A percentile compares a stretch with the other conserved stretches of the same genome.
Evolutionary conservation across 2,329 filamentous ascomycete genomes (phyloP).

Genomic region (Scorias spongiosa): DNA sequence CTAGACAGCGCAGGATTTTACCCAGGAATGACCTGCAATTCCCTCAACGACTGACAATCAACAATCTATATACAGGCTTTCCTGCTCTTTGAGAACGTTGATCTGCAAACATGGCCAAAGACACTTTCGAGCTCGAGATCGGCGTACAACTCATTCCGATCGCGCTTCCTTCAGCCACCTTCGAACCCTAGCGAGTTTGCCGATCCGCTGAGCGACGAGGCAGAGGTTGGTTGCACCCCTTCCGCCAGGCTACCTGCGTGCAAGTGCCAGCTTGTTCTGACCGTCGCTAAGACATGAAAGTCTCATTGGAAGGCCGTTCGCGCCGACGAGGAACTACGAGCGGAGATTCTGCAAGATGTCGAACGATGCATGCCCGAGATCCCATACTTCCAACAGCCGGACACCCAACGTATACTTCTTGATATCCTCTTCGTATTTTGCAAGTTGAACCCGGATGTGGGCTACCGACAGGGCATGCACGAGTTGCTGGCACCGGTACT

Average conservation of each 20-base stretch:
- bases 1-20: not conserved
- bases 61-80: constrained; percentile 45
- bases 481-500: constrained; percentile 83
- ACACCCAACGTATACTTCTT: constrained; percentile 65
- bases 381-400: constrained; percentile 67
- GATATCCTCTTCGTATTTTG: constrained; percentile 91
- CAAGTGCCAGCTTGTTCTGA: constrained; percentile 11
- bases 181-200: constrained; percentile 70
- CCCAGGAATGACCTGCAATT: constrained; percentile 1
- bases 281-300: constrained; percentile 40
- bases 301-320: constrained; percentile 84
- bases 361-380: constrained; percentile 82
- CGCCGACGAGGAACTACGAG: constrained; percentile 66
- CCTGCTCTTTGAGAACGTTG: constrained; percentile 56
- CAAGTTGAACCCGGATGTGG: constrained; percentile 73
- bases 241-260: constrained; percentile 17
- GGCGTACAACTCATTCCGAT: constrained; percentile 56
- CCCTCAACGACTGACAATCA: not conserved
- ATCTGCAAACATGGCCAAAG: constrained; percentile 52
- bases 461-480: constrained; percentile 98
- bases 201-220: constrained; percentile 79
- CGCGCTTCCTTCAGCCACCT: constrained; percentile 67
- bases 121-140: constrained; percentile 53
- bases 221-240: constrained; percentile 35
- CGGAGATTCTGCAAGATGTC: constrained; percentile 89